Conservation (phyloP, 805 yeast genomes). For the Osmozyma mogii region DNA sequence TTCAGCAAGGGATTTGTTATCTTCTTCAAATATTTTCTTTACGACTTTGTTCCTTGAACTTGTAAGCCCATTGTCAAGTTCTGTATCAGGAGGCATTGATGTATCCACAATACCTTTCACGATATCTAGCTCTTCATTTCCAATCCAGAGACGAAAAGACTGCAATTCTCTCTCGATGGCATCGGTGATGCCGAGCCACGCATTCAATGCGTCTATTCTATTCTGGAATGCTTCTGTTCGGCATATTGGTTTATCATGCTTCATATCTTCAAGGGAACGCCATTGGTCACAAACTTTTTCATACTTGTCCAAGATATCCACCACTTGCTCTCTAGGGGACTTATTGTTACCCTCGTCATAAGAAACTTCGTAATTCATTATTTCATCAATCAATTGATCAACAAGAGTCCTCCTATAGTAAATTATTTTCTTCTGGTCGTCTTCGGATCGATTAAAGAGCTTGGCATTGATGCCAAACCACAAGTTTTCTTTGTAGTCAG, state of each 20-base stretch:
- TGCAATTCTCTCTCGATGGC: slow-evolving; percentile 57
- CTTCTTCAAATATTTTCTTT: slow-evolving; percentile 45
- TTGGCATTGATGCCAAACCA: slow-evolving; percentile 89
- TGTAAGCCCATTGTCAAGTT: slow-evolving; percentile 8
- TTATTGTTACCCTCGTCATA: slow-evolving; percentile 26
- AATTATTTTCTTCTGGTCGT: slow-evolving; percentile 66
- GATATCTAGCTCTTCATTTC: slow-evolving; percentile 71
- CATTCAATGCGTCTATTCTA: slow-evolving; percentile 66
- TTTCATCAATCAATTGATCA: slow-evolving; percentile 63
- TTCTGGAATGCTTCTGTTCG: slow-evolving; percentile 54
- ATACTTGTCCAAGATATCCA: slow-evolving; percentile 47
- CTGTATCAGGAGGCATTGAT: background rate
- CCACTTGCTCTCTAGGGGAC: slow-evolving; percentile 41
- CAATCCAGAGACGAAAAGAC: slow-evolving; percentile 71
- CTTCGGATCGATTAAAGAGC: slow-evolving; percentile 69
- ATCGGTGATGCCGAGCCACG: slow-evolving; percentile 74
- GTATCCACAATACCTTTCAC: slow-evolving; percentile 24
- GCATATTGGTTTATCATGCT: slow-evolving; percentile 65
- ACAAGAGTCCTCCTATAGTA: slow-evolving; percentile 64
- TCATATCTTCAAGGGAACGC: slow-evolving; percentile 75
- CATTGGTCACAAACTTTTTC: slow-evolving; percentile 68
- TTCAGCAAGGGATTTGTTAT: slow-evolving; percentile 68
- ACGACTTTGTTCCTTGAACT: slow-evolving; percentile 2
- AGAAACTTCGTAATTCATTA: slow-evolving; percentile 53
- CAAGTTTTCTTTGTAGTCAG: slow-evolving; percentile 58